Evolutionary conservation across 2,329 filamentous ascomycete genomes (phyloP).

Genomic region (Ramichloridium luteum): DNA sequence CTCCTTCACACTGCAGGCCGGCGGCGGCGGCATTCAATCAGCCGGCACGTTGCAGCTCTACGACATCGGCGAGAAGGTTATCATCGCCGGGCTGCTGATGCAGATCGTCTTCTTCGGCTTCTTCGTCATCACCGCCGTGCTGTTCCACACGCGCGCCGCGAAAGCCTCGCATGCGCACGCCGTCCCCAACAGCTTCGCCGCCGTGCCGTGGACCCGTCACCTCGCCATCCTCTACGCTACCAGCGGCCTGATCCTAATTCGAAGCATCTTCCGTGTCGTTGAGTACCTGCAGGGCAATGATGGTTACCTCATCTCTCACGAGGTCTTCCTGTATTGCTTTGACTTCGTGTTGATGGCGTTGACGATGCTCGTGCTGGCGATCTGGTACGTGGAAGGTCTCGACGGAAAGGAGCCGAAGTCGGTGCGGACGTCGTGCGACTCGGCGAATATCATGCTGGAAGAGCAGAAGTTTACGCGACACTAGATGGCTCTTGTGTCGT

Average conservation of each 20-base stretch:
- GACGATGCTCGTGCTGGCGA: constrained; percentile 9
- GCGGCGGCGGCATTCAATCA: constrained; percentile 14
- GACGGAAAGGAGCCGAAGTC: too few relatives aligned
- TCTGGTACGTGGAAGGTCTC: too few relatives aligned
- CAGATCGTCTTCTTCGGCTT: constrained; percentile 41
- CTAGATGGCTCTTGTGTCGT: too few relatives aligned
- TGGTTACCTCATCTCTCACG: constrained; percentile 32
- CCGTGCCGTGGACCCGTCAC: constrained; percentile 26
- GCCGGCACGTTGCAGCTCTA: constrained; percentile 2
- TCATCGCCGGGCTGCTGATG: constrained; percentile 38
- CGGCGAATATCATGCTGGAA: too few relatives aligned
- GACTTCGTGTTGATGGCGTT: constrained; percentile 10
- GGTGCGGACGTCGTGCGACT: too few relatives aligned
- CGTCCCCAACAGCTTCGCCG: too few relatives aligned
- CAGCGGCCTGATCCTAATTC: constrained; percentile 36
- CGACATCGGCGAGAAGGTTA: constrained; percentile 31
- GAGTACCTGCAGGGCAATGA: constrained; percentile 37
- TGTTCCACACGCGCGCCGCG: constrained; percentile 21
- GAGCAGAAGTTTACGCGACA: too few relatives aligned
- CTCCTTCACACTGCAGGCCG: constrained; percentile 34
- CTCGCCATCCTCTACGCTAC: constrained; percentile 33
- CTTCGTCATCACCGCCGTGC: constrained; percentile 29
- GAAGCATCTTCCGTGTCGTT: constrained; percentile 37
- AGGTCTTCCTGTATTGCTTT: constrained; percentile 17
- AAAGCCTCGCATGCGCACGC: background rate